Base-by-base conservation (phyloP, 148 eudicot species). In the Camellia lanceoleosa region DNA sequence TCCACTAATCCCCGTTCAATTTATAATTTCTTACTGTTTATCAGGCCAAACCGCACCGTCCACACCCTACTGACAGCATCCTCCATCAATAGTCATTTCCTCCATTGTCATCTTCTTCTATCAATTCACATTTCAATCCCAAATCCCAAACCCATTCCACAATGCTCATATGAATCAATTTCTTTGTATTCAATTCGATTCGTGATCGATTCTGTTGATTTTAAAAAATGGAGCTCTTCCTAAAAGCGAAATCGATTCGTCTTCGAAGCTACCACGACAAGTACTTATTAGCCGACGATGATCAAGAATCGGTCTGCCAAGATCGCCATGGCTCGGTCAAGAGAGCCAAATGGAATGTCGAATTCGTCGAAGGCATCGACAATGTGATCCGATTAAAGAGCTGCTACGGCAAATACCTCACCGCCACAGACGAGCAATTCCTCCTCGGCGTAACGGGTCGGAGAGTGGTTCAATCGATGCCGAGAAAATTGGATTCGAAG, bases 211-310 rank as follows among this genome's bases (percentile, higher is more conserved):
- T 23, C 20, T 18, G 19, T 74, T 83, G 83, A n/a, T 58, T 73
- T 85, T 68, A 58, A 83, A 70, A 79, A 55, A 88, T 92, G 94
- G 97, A 92, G 7, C 78, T 91, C 61, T 92, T 92, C 83, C 80
- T 78, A 6, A 84, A 86, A 23, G 98, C 98, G 5, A 90, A 88
- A 76, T 79, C 87, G 14, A 85, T 94, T 0, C 78, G 91, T 46
- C 88, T 94, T 12, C 75, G 83, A 12, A 87, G 96, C 89, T 83
- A 83, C 84, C 91, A 92, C 78, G 89, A 92, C 62, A 94, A 94
- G 76, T 92, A 80, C 83, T 78, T 94, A 3, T 16, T 83, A 23
- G 94, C 98, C 6, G 93, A 87, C 8, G 80, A 81, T 20, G 97
- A 95, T 80, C 69, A 82, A 1, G 93, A 88, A 30, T 23, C 87